phyloP scores from a whole-genome alignment of 495 filamentous ascomycete species.

The Aspergillus coremiiformis region DNA sequence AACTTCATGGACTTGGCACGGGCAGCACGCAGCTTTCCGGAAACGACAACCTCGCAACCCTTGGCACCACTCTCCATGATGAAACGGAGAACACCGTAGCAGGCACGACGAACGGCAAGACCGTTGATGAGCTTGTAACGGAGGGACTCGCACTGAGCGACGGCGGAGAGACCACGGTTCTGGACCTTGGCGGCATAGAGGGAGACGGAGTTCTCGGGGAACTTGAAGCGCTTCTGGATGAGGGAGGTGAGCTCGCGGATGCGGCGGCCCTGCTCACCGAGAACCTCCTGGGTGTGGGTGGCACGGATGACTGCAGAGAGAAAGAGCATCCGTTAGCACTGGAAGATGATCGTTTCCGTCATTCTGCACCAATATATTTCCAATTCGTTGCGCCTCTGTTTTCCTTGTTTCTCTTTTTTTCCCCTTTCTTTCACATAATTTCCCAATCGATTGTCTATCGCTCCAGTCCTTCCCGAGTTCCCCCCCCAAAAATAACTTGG shows the following conservation, averaged over 20 bases:
- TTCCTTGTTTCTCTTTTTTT: slow-evolving; percentile 2
- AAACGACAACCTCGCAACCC: slow-evolving; percentile 99
- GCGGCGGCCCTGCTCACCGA: slow-evolving; percentile 98
- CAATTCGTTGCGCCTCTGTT: slow-evolving; percentile 10
- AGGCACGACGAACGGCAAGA: slow-evolving; percentile 91
- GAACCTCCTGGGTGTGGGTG: slow-evolving; percentile 99
- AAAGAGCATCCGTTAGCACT: slow-evolving; percentile 34
- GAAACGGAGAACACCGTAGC: slow-evolving; percentile 99
- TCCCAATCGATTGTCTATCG: background rate
- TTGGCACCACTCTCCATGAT: slow-evolving; percentile 99
- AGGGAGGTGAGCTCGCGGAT: slow-evolving; percentile 99
- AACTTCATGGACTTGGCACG: slow-evolving; percentile 99
- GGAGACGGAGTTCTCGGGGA: slow-evolving; percentile 99
- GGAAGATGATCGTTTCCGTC: background rate
- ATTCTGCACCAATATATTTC: slow-evolving; percentile 5
- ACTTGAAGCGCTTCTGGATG: slow-evolving; percentile 99
- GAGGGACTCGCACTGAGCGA: slow-evolving; percentile 99
- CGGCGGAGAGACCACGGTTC: slow-evolving; percentile 98
- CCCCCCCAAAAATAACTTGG: slow-evolving; percentile 5
- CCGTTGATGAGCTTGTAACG: slow-evolving; percentile 99
- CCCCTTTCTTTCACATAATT: background rate
- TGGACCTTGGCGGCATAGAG: slow-evolving; percentile 99
- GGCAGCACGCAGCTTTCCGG: slow-evolving; percentile 95
- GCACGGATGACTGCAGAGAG: slow-evolving; percentile 76
- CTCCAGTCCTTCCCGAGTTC: slow-evolving; percentile 6